These are phyloP conservation scores for Clathrospora elynae DNA, from an alignment of 2,329 filamentous ascomycete species.

Conservation along the genomic window DNA sequence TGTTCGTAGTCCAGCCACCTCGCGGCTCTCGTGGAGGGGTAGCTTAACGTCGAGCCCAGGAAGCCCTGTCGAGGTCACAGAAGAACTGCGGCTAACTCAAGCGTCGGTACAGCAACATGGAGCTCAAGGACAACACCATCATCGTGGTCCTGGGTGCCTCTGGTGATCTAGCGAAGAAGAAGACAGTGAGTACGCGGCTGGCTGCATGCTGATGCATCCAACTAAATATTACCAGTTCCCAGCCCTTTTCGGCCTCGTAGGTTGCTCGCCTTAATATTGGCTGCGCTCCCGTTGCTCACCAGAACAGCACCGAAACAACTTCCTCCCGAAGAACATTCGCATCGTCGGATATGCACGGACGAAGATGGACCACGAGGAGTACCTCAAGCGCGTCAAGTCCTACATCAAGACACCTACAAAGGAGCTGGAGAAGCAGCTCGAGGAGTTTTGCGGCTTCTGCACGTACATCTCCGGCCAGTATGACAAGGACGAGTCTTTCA, in stretches of 20 bases:
- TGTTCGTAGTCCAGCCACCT: neutral
- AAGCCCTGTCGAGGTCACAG: conserved; percentile 7
- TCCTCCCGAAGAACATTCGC: conserved; percentile 92
- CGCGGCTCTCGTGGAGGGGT: conserved; percentile 12
- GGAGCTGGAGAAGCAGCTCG: conserved; percentile 92
- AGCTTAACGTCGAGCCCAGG: conserved; percentile 13
- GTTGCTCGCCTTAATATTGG: conserved; percentile 49
- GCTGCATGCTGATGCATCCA: conserved; percentile 4
- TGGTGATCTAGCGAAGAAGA: conserved; percentile 98
- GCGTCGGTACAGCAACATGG: conserved; percentile 69
- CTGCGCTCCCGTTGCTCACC: conserved; percentile 24
- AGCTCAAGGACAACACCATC: conserved; percentile 98
- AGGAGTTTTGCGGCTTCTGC: conserved; percentile 86
- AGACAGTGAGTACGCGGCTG: conserved; percentile 71
- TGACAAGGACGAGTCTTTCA: conserved; percentile 94
- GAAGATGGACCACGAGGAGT: conserved; percentile 98
- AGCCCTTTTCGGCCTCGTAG: conserved; percentile 93
- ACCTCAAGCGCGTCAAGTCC: conserved; percentile 89
- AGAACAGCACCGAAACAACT: conserved; percentile 92
- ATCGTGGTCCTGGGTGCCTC: conserved; percentile 97
- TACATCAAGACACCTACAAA: conserved; percentile 99
- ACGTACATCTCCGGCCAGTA: conserved; percentile 97
- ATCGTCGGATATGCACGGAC: conserved; percentile 99
- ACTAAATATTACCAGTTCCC: conserved; percentile 71
- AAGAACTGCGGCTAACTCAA: conserved; percentile 37